Conservation (phyloP, 176 grass and related monocot genomes). For the Aegilops sharonensis region DNA sequence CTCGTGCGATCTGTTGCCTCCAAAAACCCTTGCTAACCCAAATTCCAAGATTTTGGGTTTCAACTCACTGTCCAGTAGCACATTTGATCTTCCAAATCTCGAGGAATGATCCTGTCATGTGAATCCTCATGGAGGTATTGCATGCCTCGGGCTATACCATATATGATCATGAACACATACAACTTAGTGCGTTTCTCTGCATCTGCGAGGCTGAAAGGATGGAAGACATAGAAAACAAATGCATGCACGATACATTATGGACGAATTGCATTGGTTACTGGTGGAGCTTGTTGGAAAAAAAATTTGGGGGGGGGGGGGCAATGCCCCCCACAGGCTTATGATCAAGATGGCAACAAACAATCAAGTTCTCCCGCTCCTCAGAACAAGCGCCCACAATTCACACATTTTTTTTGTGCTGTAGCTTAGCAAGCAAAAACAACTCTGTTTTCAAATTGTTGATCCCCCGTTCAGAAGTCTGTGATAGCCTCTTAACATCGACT, state of each 20-base stretch:
- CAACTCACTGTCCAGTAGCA: neutral
- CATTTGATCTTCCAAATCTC: neutral
- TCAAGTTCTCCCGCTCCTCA: neutral
- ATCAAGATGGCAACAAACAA: neutral
- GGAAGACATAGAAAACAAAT: too few relatives aligned
- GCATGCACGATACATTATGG: too few relatives aligned
- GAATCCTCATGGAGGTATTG: neutral
- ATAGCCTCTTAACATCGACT: neutral
- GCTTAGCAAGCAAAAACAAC: neutral
- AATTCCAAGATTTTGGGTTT: neutral
- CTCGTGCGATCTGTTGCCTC: neutral
- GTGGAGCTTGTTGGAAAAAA: too few relatives aligned
- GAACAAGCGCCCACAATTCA: neutral
- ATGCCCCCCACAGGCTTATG: neutral
- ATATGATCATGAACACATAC: neutral
- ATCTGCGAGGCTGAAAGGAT: too few relatives aligned
- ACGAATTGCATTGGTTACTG: too few relatives aligned
- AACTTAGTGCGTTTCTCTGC: too few relatives aligned
- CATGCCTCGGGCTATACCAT: neutral
- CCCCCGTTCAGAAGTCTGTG: neutral
- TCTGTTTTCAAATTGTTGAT: neutral
- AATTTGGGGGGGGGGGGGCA: too few relatives aligned
- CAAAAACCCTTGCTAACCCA: neutral
- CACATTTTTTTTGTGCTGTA: neutral
- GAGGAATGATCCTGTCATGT: neutral